These are phyloP conservation scores for Alternaria triticimaculans DNA, from an alignment of 2,329 filamentous ascomycete species.

Conservation along the genomic window DNA sequence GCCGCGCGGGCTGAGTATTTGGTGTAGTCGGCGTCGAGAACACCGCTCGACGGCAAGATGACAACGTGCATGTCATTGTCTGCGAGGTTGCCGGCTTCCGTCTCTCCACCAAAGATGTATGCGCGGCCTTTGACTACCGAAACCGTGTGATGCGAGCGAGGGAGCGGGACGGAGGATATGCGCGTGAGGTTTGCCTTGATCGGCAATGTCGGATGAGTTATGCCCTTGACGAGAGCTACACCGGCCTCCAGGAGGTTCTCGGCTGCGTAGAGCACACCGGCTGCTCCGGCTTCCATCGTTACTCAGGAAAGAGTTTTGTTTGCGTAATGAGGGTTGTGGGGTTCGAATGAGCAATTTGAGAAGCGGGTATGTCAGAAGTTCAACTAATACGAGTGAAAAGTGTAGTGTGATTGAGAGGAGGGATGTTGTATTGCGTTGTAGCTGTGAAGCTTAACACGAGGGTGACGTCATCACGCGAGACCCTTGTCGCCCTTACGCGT, in stretches of 20 bases:
- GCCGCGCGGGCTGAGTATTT: constrained; percentile 40
- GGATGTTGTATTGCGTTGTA: constrained; percentile 12
- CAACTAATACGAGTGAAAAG: neutral
- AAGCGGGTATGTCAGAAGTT: neutral
- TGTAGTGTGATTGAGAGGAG: constrained; percentile 1
- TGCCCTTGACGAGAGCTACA: constrained; percentile 56
- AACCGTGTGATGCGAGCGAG: constrained; percentile 59
- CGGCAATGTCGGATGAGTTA: constrained; percentile 58
- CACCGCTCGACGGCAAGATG: constrained; percentile 56
- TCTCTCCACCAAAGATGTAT: constrained; percentile 63
- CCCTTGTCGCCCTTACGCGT: constrained; percentile 2
- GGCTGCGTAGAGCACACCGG: constrained; percentile 48
- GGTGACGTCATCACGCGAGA: constrained; percentile 15
- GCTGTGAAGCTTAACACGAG: constrained; percentile 6
- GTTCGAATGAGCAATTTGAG: neutral
- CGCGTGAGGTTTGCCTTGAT: constrained; percentile 59
- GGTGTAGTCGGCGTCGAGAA: constrained; percentile 52
- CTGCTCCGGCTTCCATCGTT: constrained; percentile 47
- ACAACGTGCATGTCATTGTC: constrained; percentile 61
- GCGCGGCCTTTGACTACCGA: constrained; percentile 61
- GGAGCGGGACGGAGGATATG: constrained; percentile 54
- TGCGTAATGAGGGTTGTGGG: neutral
- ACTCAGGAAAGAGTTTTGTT: constrained; percentile 47
- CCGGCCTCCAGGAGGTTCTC: constrained; percentile 49
- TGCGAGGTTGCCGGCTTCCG: constrained; percentile 49